phyloP scores from a whole-genome alignment of 306 rosid species.

The Vachellia collinsii region DNA sequence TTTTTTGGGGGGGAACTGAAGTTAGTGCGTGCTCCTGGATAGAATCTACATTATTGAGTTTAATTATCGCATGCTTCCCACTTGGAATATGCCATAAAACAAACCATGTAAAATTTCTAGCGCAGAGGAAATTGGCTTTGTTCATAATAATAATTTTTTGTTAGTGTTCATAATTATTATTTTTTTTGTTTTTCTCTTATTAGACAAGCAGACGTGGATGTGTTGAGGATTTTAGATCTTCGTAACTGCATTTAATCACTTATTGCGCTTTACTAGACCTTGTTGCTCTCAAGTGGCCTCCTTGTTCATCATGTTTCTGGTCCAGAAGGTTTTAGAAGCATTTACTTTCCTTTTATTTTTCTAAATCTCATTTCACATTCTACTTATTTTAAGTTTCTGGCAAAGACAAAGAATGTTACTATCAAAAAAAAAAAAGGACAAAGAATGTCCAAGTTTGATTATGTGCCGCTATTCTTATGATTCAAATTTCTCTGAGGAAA shows the following conservation, averaged over 20 bases:
- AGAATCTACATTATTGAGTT: conserved; percentile 30
- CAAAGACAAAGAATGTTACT: not conserved
- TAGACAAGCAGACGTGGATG: conserved; percentile 32
- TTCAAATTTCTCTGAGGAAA: not conserved
- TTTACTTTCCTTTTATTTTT: not conserved
- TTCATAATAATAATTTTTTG: not conserved
- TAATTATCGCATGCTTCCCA: conserved; percentile 23
- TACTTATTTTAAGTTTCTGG: not conserved
- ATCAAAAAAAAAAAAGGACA: no score
- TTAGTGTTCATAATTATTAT: not conserved
- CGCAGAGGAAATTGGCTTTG: conserved; percentile 20
- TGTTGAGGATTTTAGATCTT: conserved; percentile 13
- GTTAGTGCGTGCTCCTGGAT: conserved; percentile 16
- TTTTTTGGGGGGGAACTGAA: conserved; percentile 9
- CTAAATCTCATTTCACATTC: not conserved
- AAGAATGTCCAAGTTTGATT: not conserved
- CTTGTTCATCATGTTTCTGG: not conserved
- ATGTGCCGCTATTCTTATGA: not conserved
- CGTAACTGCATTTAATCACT: conserved; percentile 29
- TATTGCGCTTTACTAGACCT: conserved; percentile 31
- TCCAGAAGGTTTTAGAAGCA: not conserved
- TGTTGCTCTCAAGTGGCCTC: conserved; percentile 33
- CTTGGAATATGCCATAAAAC: not conserved
- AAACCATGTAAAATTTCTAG: conserved; percentile 13
- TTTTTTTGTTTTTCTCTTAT: conserved; percentile 14